Base-by-base conservation (phyloP, 495 filamentous ascomycete genomes). In the Daldinia loculata region DNA sequence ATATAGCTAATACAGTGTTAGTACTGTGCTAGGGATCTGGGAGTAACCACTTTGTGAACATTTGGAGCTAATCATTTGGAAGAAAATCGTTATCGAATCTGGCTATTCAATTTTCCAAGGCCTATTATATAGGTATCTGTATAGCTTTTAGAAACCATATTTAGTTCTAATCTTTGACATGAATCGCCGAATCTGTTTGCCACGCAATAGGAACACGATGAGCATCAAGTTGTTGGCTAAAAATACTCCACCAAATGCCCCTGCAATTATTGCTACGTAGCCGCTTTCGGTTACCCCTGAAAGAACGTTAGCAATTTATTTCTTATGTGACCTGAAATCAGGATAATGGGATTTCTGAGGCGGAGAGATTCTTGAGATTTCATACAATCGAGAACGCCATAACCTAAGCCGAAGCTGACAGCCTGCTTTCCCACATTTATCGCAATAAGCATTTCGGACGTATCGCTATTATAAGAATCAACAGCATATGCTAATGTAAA, bases 361-460 rank as follows among this genome's bases (percentile, higher is more conserved):
- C 6, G n/a, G 24, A 24, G 5, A 19, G 8, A 22, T 22, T 48
- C 9, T 22, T 1, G 17, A 11, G 43, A 1, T 24, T 48, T 48
- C 43, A 48, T 56, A 56, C 80, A 82, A 57, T 80, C 75, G 6
- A 81, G 61, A 15, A 82, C 72, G 17, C 77, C 69, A 43, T 75
- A 78, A 0, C 76, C 74, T 8, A 81, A 51, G 1, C 79, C 78
- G 38, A 80, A 82, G 27, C 79, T 82, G 24, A 87, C 85, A 0
- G 86, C 72, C 64, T 90, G 89, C 79, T 90, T 90, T 36, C 88
- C 85, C 4, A 89, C 80, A 3, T 88, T 89, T 66, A 88, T 87
- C 41, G 83, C 79, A 12, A 90, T 87, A 66, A 89, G 83, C 74
- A 90, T 85, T 56, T 86, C 85, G 14, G 86, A 86, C 0, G 87